Evolutionary conservation across 208 protist genomes (phyloP).

Genomic region (Crithidia brevicula): DNA sequence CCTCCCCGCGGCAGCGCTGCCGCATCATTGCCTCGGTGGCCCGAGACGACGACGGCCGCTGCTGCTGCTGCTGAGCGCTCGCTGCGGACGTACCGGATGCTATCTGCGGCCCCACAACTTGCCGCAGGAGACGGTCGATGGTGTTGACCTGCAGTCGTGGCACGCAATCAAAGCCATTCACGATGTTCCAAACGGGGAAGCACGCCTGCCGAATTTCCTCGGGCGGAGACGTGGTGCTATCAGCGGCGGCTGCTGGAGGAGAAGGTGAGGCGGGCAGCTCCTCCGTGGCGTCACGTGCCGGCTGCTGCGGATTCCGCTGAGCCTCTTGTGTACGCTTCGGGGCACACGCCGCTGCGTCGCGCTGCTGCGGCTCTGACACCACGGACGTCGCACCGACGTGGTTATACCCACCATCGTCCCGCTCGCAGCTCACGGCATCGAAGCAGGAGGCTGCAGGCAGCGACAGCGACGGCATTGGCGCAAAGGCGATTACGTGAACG

Average conservation of each 20-base stretch:
- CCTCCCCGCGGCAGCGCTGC: conserved; percentile 4
- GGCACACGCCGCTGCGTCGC: too few species aligned
- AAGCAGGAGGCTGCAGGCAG: conserved; percentile 43
- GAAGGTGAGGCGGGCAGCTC: too few species aligned
- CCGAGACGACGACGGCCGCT: not conserved
- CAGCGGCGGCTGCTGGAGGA: too few species aligned
- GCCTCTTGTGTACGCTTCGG: too few species aligned
- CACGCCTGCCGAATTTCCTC: conserved; percentile 4
- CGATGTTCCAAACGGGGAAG: conserved; percentile 56
- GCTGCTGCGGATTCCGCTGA: not conserved
- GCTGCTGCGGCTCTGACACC: too few species aligned
- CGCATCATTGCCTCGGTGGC: not conserved
- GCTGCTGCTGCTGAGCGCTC: not conserved
- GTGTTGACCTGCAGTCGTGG: conserved; percentile 72
- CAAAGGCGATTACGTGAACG: conserved; percentile 59
- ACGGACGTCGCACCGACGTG: not conserved
- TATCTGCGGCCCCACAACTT: conserved; percentile 16
- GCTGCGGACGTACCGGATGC: not conserved
- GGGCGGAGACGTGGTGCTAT: not conserved
- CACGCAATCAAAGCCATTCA: conserved; percentile 62
- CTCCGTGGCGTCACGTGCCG: too few species aligned
- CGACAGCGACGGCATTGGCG: conserved; percentile 68
- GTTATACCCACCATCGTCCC: conserved; percentile 12
- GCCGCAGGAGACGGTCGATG: conserved; percentile 45
- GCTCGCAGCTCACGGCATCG: conserved; percentile 34